Conservation (phyloP, 495 filamentous ascomycete species). For the Penicillium pancosmium region DNA sequence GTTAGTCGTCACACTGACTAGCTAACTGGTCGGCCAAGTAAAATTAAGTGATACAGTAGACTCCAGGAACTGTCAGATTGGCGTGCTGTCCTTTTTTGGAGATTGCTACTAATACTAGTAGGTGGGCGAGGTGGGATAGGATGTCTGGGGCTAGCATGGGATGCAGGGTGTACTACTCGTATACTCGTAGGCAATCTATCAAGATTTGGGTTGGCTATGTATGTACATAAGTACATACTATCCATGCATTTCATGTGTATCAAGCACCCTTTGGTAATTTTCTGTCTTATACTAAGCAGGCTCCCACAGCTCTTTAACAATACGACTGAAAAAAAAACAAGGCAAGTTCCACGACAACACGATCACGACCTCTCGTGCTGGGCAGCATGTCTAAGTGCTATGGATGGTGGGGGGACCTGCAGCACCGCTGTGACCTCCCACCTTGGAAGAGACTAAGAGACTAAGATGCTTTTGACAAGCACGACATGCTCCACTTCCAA, state of each 20-base stretch:
- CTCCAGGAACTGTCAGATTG: neutral
- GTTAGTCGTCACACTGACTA: neutral
- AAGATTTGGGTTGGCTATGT: too few relatives aligned
- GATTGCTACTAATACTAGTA: neutral
- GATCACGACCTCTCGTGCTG: neutral
- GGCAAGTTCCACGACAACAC: neutral
- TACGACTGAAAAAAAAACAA: neutral
- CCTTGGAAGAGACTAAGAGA: neutral
- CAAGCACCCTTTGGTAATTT: too few relatives aligned
- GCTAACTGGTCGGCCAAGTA: neutral
- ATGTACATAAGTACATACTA: too few relatives aligned
- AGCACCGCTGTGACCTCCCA: slow-evolving; percentile 1
- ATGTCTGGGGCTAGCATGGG: too few relatives aligned
- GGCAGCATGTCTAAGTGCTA: neutral
- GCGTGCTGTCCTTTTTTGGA: neutral
- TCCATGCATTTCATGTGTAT: too few relatives aligned
- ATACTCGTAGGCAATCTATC: too few relatives aligned
- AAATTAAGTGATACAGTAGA: neutral
- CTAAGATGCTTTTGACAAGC: slow-evolving; percentile 8
- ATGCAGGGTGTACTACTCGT: too few relatives aligned
- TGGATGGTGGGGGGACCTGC: slow-evolving; percentile 1
- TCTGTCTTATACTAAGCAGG: too few relatives aligned
- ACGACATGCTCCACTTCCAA: slow-evolving; percentile 13
- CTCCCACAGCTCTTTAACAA: neutral
- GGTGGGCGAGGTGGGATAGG: too few relatives aligned